These are phyloP conservation scores for Rhodomyrtus tomentosa DNA, from an alignment of 345 rosid genomes.

Conservation along the genomic window DNA sequence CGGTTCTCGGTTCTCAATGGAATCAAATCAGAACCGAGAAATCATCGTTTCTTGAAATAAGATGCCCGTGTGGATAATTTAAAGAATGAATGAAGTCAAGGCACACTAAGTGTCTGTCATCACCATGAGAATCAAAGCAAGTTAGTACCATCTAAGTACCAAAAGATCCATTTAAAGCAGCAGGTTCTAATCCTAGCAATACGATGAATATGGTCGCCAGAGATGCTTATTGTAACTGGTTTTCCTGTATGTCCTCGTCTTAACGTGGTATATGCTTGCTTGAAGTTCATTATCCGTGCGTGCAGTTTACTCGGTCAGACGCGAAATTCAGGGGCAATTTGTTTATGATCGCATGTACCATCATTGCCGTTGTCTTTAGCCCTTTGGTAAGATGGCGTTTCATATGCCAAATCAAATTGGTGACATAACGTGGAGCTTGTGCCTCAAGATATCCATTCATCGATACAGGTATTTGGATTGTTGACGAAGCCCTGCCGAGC, in stretches of 20 bases:
- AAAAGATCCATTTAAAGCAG: conserved; percentile 11
- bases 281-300: not conserved
- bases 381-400: conserved; percentile 15
- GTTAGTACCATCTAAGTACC: not conserved
- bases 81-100: too few relatives aligned
- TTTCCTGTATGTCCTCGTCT: not conserved
- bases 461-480: conserved; percentile 18
- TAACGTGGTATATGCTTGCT: not conserved
- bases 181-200: conserved; percentile 1
- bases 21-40: too few relatives aligned
- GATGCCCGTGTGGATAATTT: too few relatives aligned
- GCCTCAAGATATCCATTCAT: not conserved
- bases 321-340: conserved; percentile 9
- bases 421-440: not conserved
- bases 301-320: conserved; percentile 19
- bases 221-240: not conserved
- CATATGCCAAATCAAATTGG: not conserved
- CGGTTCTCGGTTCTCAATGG: too few relatives aligned
- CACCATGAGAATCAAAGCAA: too few relatives aligned
- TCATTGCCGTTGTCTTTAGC: conserved; percentile 18
- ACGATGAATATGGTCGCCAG: not conserved
- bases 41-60: too few relatives aligned
- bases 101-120: too few relatives aligned
- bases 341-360: conserved; percentile 28
- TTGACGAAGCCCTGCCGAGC: conserved; percentile 22